Evolutionary conservation across 1,284 basidiomycete species (phyloP).

Genomic region (Heterobasidion annosum): DNA sequence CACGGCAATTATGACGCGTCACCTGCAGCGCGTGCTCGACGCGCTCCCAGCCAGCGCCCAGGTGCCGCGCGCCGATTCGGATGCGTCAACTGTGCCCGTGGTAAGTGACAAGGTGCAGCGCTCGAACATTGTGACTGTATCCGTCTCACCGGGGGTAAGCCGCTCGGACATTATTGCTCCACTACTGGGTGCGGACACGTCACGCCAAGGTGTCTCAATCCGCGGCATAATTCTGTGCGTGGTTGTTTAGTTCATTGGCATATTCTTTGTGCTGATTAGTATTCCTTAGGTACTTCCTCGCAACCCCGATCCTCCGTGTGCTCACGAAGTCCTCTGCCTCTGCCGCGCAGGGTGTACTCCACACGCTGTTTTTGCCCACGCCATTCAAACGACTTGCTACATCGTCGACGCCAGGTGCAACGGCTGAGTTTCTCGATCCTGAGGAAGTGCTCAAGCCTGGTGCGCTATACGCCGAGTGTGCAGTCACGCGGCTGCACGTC

Average conservation of each 20-base stretch:
- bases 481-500: slow-evolving; percentile 43
- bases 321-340: slow-evolving; percentile 52
- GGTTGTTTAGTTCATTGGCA: neutral
- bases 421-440: slow-evolving; percentile 17
- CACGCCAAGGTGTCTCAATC: slow-evolving; percentile 23
- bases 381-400: slow-evolving; percentile 43
- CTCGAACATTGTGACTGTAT: slow-evolving; percentile 64
- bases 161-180: slow-evolving; percentile 55
- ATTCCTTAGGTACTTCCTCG: slow-evolving; percentile 41
- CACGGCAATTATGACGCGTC: slow-evolving; percentile 52
- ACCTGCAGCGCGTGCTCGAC: slow-evolving; percentile 72
- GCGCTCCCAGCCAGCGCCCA: slow-evolving; percentile 57
- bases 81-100: slow-evolving; percentile 31
- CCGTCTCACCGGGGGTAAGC: slow-evolving; percentile 67
- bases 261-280: neutral
- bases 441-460: slow-evolving; percentile 62
- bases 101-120: slow-evolving; percentile 40
- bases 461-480: slow-evolving; percentile 66
- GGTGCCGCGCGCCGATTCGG: slow-evolving; percentile 39
- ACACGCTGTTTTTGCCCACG: slow-evolving; percentile 67
- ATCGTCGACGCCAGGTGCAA: slow-evolving; percentile 2
- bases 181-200: slow-evolving; percentile 38
- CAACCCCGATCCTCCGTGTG: slow-evolving; percentile 51
- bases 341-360: slow-evolving; percentile 55
- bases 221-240: slow-evolving; percentile 37